Percentiles rank a stretch among this genome's conserved stretches.
phyloP scores from a whole-genome alignment of 2,329 filamentous ascomycete species.

The Calonectria pteridis region DNA sequence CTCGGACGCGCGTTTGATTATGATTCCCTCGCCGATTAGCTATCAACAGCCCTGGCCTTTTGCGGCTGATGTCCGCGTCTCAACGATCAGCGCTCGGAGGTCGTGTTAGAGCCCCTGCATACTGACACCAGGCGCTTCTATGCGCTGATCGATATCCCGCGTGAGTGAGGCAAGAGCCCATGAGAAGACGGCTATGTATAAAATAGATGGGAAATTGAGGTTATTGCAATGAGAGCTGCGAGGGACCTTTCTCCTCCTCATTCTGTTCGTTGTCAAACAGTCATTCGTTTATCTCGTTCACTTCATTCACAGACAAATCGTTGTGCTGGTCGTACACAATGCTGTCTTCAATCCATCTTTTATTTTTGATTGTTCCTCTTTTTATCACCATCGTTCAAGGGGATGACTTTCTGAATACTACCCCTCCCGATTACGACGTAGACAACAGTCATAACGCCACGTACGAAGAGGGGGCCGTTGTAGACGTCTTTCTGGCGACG shows the following conservation, averaged over 20 bases:
- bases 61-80: background rate
- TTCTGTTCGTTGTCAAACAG: background rate
- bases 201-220: background rate
- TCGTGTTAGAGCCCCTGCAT: background rate
- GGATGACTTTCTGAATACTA: background rate
- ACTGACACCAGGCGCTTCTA: background rate
- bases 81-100: background rate
- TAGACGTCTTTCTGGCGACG: background rate
- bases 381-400: background rate
- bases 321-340: background rate
- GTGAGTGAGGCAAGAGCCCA: background rate
- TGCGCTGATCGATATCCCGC: background rate
- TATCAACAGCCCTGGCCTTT: background rate
- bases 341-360: background rate
- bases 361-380: background rate
- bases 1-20: background rate
- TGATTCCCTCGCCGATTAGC: background rate
- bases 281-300: background rate
- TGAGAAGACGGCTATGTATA: background rate
- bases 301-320: background rate
- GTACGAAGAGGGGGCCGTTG: background rate
- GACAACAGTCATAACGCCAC: background rate
- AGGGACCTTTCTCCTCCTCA: background rate
- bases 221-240: background rate
- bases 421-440: background rate